phyloP scores from a whole-genome alignment of 2,329 filamentous ascomycete species.

The Kalaharituber pfeilii region DNA sequence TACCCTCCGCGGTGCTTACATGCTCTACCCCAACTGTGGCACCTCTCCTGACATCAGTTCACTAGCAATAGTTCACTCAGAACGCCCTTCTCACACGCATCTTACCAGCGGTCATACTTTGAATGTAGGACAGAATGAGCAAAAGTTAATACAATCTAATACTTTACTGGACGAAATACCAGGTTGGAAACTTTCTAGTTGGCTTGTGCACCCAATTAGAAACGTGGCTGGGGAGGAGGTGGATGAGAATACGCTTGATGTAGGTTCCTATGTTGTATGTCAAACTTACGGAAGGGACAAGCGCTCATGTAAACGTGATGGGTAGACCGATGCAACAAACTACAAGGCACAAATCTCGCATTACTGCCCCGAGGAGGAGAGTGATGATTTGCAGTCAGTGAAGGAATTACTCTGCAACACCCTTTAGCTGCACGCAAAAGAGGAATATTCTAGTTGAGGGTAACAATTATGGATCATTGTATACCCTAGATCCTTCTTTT shows the following conservation, averaged over 20 bases:
- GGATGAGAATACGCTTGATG: conserved; percentile 8
- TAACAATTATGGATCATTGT: no score
- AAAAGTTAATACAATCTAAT: conserved; percentile 10
- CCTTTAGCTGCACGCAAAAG: not conserved
- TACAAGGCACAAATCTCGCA: not conserved
- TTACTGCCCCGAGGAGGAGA: not conserved
- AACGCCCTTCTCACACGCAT: conserved; percentile 12
- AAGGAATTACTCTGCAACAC: not conserved
- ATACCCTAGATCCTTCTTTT: no score
- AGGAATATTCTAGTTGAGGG: not conserved
- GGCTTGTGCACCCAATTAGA: conserved; percentile 6
- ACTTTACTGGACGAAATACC: conserved; percentile 9
- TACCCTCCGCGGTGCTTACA: conserved; percentile 56
- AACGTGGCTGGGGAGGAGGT: conserved; percentile 4
- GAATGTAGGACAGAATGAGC: conserved; percentile 5
- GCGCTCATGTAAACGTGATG: not conserved
- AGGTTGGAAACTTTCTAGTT: conserved; percentile 8
- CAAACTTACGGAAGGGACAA: not conserved
- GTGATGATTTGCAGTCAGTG: not conserved
- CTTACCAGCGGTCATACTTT: not conserved
- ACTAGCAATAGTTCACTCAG: conserved; percentile 13
- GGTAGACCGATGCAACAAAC: not conserved
- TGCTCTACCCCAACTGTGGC: conserved; percentile 53
- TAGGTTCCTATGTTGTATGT: not conserved
- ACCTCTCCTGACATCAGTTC: conserved; percentile 1